Evolutionary conservation across 495 filamentous ascomycete species (phyloP).

Genomic region (Glonium stellatum): DNA sequence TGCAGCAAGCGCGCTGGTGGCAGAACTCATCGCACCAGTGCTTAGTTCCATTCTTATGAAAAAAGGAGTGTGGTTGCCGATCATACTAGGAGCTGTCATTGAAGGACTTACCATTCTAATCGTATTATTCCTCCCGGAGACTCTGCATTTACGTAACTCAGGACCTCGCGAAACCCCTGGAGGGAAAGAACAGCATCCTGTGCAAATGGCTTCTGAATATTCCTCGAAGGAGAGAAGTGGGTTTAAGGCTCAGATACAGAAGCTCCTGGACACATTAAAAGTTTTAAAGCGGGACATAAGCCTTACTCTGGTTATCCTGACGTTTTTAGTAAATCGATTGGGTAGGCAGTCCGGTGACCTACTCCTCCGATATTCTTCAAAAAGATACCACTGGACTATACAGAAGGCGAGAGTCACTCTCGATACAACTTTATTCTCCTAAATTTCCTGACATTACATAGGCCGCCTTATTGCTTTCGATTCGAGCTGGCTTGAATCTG

Average conservation of each 20-base stretch:
- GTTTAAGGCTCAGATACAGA: conserved; percentile 17
- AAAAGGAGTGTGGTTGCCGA: conserved; percentile 17
- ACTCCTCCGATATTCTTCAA: conserved; percentile 41
- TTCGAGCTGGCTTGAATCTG: conserved; percentile 37
- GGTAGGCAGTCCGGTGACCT: conserved; percentile 32
- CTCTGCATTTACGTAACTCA: conserved; percentile 22
- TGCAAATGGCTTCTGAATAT: not conserved
- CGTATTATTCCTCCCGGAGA: conserved; percentile 20
- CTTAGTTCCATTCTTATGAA: conserved; percentile 20
- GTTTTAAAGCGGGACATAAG: conserved; percentile 36
- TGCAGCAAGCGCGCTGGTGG: conserved; percentile 13
- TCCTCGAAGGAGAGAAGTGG: not conserved
- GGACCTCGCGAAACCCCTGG: conserved; percentile 4
- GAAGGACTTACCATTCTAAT: conserved; percentile 9
- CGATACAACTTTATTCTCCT: not conserved
- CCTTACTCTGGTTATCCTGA: conserved; percentile 32
- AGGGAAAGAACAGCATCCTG: not conserved
- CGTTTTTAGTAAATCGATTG: conserved; percentile 33
- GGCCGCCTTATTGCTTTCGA: conserved; percentile 39
- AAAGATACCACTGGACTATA: conserved; percentile 41
- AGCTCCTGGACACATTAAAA: conserved; percentile 29
- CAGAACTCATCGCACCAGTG: conserved; percentile 20
- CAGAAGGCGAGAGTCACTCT: conserved; percentile 27
- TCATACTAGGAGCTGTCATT: conserved; percentile 16
- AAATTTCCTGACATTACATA: conserved; percentile 8